Evolutionary conservation across 2,329 filamentous ascomycete species (phyloP), one percentile per base, ranked within the genome.

Genomic region (Colletotrichum trifolii): DNA sequence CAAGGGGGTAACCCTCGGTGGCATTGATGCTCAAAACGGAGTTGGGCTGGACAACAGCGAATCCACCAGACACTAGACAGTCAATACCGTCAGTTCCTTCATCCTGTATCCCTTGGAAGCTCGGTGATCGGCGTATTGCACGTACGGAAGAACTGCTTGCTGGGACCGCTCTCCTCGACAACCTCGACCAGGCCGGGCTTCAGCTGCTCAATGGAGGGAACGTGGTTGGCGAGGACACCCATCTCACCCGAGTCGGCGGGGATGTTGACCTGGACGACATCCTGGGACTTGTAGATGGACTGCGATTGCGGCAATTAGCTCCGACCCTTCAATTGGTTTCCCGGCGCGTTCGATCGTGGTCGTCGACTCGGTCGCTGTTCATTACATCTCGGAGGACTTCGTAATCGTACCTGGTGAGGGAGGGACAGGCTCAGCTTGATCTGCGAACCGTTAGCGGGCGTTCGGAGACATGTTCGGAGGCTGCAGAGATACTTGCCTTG

Each of bases 181-280:
- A 99, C 87, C 87, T 98, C 95, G 73, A 99, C 87, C 73, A 98
- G 84, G 76, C 96, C 96, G 68, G 96, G 94, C 89, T 96, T 97
- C 82, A 99, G 87, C 87, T 99, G 96, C 87, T 99, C 96, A 78
- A 99, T 98, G 68, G 94, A 94, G 71, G 96, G 94, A 75, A 99
- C 96, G 89, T 99, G 96, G 87, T 96, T 96, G 80, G 96, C 96
- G 78, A 99, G 91, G 75, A 99, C 91, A 91, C 96, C 96, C 96
- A 99, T 99, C 75, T 98, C 96, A 80, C 96, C 96, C 69, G 94
- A 96, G 82, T 97, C 96, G 77, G 96, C 96, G 79, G 96, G 91
- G 77, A 99, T 91, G 89, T 99, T 99, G 86, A 99, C 96, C 86
- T 99, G 96, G 77, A 98, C 90, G 77, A 89, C 87, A 77, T 87